These are phyloP conservation scores for Mentha longifolia DNA, from an alignment of 257 asterid species.

Conservation along the genomic window DNA sequence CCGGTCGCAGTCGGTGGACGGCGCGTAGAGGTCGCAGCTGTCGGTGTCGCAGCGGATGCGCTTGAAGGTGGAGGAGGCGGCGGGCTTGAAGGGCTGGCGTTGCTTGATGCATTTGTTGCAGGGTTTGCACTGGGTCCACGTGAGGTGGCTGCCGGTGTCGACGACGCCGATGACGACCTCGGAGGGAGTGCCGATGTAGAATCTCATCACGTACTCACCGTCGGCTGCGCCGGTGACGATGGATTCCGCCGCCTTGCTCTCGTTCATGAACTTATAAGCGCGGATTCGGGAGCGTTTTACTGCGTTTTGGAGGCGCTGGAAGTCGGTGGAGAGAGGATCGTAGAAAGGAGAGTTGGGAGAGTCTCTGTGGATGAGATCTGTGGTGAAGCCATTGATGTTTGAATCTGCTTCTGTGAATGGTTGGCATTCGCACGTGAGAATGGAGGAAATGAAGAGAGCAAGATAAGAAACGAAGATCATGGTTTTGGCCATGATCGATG, in stretches of 20 bases:
- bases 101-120: constrained; percentile 29
- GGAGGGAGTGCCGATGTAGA: constrained; percentile 59
- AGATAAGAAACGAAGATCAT: not conserved
- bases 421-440: not conserved
- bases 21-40: not conserved
- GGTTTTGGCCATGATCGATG: not conserved
- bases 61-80: constrained; percentile 49
- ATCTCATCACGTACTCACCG: constrained; percentile 60
- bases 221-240: constrained; percentile 24
- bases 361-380: constrained; percentile 3
- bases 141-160: constrained; percentile 65
- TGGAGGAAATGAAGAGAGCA: not conserved
- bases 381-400: not conserved
- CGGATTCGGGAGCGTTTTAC: constrained; percentile 52
- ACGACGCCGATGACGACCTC: constrained; percentile 52
- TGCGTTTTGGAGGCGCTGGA: not conserved
- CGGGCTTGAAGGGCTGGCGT: constrained; percentile 54
- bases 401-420: not conserved
- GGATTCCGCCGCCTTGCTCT: constrained; percentile 4
- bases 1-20: not conserved
- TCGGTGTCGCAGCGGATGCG: constrained; percentile 12
- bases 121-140: constrained; percentile 71
- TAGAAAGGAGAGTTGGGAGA: not conserved
- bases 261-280: not conserved
- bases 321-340: not conserved